Evolutionary conservation across 352 stramenopile species (phyloP).

Genomic region (Hyaloperonospora brassicae): DNA sequence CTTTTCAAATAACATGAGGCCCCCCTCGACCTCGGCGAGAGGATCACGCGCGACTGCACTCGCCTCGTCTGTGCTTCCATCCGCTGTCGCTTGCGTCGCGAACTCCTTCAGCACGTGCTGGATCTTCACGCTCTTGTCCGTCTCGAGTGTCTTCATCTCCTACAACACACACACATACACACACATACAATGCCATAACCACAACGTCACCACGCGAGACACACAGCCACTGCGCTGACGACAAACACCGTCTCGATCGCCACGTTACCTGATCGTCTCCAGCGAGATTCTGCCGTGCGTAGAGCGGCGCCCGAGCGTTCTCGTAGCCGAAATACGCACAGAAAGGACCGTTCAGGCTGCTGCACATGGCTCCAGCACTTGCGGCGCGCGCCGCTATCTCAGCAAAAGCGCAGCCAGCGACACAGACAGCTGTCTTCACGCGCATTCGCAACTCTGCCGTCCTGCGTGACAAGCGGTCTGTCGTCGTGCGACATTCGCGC

Average conservation of each 20-base stretch:
- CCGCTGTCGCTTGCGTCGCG: constrained; percentile 33
- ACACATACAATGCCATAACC: too few relatives aligned
- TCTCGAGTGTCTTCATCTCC: constrained; percentile 19
- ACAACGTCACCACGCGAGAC: too few relatives aligned
- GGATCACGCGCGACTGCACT: background rate
- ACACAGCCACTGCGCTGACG: too few relatives aligned
- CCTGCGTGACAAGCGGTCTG: too few relatives aligned
- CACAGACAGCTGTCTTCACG: constrained; percentile 1
- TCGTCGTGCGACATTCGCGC: too few relatives aligned
- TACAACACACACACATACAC: constrained; percentile 6
- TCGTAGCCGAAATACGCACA: constrained; percentile 25
- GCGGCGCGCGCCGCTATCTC: background rate
- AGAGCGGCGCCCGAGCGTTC: constrained; percentile 28
- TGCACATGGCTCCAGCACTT: constrained; percentile 25
- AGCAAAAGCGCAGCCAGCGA: constrained; percentile 7
- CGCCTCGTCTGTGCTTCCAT: constrained; percentile 3
- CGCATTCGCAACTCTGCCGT: too few relatives aligned
- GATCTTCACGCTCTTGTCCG: constrained; percentile 39
- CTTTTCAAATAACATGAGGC: constrained; percentile 40
- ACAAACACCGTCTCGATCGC: too few relatives aligned
- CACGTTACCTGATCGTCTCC: constrained; percentile 28
- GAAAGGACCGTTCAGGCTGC: constrained; percentile 64
- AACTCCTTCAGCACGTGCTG: constrained; percentile 64
- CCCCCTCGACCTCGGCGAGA: constrained; percentile 16
- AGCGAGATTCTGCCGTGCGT: constrained; percentile 41